Base-by-base conservation (phyloP, 1,284 basidiomycete species). In the Microbotryum violaceum region DNA sequence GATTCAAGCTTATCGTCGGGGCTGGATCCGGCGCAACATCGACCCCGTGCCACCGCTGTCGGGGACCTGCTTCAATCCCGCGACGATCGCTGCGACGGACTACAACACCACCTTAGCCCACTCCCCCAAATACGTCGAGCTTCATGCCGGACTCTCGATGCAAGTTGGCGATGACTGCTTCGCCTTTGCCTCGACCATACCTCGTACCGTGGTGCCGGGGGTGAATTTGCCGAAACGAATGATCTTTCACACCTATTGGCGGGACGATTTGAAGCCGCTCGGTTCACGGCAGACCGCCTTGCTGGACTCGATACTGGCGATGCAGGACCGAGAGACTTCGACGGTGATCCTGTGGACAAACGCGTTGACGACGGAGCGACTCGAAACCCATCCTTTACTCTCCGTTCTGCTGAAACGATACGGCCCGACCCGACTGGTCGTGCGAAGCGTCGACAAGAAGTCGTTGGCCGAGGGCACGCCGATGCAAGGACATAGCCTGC, bases 201-300 rank as follows among this genome's bases (percentile, higher is more conserved):
- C 74, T 5, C 61, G 57, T 49, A 57, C 33, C 21, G 72, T 67
- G 9, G 20, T 60, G n/a, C 54, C 56, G 45, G 71, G 57, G 65
- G 70, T 63, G 68, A 77, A 20, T 78, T 81, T 53, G 75, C 82
- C 61, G 79, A 81, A 55, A 18, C 56, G 53, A 20, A 81, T 82
- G 5, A 81, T 83, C 57, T 92, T 83, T 74, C 91, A 96, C 76
- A 87, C 89, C 1, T 94, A 93, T 74, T 94, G 91, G 91, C 82
- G 91, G 14, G 81, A 81, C 45, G 91, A 96, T 76, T 82, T 96
- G 47, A 82, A 82, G 2, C 79, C 84, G 0, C 86, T 96, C 67
- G 83, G 82, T 4, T 79, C 81, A 53, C 81, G 91, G 21, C 91
- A 97, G 74, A 86, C 89, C 66, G 85, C 83, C 76, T 89, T 92